Evolutionary conservation across 495 filamentous ascomycete species (phyloP).

Genomic region (Aspergillus kassunensis): DNA sequence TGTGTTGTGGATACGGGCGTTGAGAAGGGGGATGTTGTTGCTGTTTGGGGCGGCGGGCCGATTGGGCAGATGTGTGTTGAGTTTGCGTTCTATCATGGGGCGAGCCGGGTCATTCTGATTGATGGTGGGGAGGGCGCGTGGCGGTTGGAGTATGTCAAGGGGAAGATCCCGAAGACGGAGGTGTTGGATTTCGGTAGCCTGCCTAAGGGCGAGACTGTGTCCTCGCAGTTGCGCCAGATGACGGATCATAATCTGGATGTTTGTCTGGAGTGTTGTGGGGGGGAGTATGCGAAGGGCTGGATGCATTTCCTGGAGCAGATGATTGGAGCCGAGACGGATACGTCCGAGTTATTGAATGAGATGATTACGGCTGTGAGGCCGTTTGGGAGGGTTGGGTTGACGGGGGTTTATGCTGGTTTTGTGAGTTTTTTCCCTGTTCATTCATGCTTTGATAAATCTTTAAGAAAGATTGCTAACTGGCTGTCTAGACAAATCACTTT

Average conservation of each 20-base stretch:
- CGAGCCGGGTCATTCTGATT: slow-evolving; percentile 72
- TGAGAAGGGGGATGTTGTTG: slow-evolving; percentile 68
- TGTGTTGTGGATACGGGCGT: slow-evolving; percentile 81
- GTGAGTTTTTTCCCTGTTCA: slow-evolving; percentile 42
- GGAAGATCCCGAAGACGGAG: slow-evolving; percentile 60
- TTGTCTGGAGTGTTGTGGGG: slow-evolving; percentile 78
- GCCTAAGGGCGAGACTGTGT: slow-evolving; percentile 55
- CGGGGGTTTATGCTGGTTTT: slow-evolving; percentile 78
- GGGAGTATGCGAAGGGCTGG: slow-evolving; percentile 83
- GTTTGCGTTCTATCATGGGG: slow-evolving; percentile 69
- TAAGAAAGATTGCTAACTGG: too few species aligned
- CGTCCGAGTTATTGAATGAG: slow-evolving; percentile 83
- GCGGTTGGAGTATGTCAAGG: slow-evolving; percentile 63
- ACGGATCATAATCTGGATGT: slow-evolving; percentile 68
- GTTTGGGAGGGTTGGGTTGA: slow-evolving; percentile 73
- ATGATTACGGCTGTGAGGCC: slow-evolving; percentile 74
- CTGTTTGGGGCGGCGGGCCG: slow-evolving; percentile 64
- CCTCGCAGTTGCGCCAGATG: slow-evolving; percentile 68
- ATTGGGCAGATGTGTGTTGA: slow-evolving; percentile 79
- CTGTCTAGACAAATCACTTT: slow-evolving; percentile 71
- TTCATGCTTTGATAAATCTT: neutral
- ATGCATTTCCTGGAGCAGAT: slow-evolving; percentile 71
- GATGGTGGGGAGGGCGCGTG: slow-evolving; percentile 63
- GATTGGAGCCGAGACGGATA: slow-evolving; percentile 78
- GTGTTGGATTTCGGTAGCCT: slow-evolving; percentile 54